These are phyloP conservation scores for Paraphoma sp. DNA, from an alignment of 2,329 filamentous ascomycete species.

Conservation along the genomic window DNA sequence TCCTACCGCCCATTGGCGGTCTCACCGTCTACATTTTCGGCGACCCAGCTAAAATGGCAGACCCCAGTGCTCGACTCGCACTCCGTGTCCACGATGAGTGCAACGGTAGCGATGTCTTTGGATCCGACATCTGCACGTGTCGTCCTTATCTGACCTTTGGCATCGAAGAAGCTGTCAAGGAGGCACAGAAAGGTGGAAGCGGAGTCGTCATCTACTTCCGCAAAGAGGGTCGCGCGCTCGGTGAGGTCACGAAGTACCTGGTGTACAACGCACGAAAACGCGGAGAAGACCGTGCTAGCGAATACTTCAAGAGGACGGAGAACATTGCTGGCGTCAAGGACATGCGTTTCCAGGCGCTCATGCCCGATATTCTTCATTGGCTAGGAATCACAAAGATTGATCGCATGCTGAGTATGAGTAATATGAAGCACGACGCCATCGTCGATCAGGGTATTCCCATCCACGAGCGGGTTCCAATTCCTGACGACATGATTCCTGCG, in stretches of 20 bases:
- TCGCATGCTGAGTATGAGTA: slow-evolving; percentile 97
- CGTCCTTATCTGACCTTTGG: slow-evolving; percentile 95
- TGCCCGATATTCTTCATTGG: slow-evolving; percentile 98
- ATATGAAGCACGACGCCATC: slow-evolving; percentile 93
- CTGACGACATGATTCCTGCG: slow-evolving; percentile 90
- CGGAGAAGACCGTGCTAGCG: slow-evolving; percentile 78
- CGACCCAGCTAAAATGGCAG: slow-evolving; percentile 90
- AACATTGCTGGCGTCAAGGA: slow-evolving; percentile 96
- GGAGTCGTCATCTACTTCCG: slow-evolving; percentile 98
- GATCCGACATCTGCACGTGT: slow-evolving; percentile 97
- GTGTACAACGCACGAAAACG: slow-evolving; percentile 83
- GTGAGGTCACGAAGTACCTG: slow-evolving; percentile 89
- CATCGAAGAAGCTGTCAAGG: slow-evolving; percentile 95
- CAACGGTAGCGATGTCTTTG: slow-evolving; percentile 97
- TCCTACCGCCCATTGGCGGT: slow-evolving; percentile 93
- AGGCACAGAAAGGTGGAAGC: slow-evolving; percentile 91
- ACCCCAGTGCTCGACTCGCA: slow-evolving; percentile 80
- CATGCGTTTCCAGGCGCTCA: slow-evolving; percentile 97
- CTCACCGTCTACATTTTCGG: slow-evolving; percentile 98
- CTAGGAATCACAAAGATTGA: slow-evolving; percentile 98
- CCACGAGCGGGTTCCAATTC: slow-evolving; percentile 87
- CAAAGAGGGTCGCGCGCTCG: slow-evolving; percentile 92
- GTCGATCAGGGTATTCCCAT: slow-evolving; percentile 88
- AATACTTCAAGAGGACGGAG: slow-evolving; percentile 97
- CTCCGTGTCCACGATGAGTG: slow-evolving; percentile 88